phyloP scores from a whole-genome alignment of 2,329 filamentous ascomycete genomes.

The Colletotrichum sp. region DNA sequence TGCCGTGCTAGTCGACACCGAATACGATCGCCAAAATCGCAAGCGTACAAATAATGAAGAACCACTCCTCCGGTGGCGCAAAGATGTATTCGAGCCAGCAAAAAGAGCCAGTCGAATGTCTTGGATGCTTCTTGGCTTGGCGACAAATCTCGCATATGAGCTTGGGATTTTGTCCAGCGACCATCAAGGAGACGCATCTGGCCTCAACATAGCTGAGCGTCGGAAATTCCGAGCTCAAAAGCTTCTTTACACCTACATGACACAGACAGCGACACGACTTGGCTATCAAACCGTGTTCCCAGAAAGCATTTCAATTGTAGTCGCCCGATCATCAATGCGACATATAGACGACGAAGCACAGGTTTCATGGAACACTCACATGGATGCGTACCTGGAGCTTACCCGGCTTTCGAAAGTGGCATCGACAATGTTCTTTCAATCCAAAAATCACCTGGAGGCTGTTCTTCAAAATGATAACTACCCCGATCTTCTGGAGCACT shows the following conservation, averaged over 20 bases:
- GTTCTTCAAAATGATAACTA: slow-evolving; percentile 25
- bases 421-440: slow-evolving; percentile 27
- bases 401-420: slow-evolving; percentile 23
- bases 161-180: slow-evolving; percentile 22
- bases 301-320: slow-evolving; percentile 2
- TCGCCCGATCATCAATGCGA: neutral
- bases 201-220: neutral
- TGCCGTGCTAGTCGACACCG: slow-evolving; percentile 21
- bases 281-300: slow-evolving; percentile 3
- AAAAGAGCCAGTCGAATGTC: slow-evolving; percentile 30
- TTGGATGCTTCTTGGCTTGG: slow-evolving; percentile 30
- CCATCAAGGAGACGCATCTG: neutral
- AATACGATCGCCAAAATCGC: slow-evolving; percentile 24
- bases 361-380: slow-evolving; percentile 17
- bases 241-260: slow-evolving; percentile 25
- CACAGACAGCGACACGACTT: slow-evolving; percentile 18
- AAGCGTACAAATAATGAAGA: slow-evolving; percentile 23
- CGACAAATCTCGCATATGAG: slow-evolving; percentile 24
- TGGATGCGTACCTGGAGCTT: slow-evolving; percentile 23
- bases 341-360: neutral
- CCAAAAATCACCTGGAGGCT: slow-evolving; percentile 17
- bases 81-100: slow-evolving; percentile 29
- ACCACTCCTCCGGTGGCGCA: slow-evolving; percentile 26
- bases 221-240: slow-evolving; percentile 18
- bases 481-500: slow-evolving; percentile 23